Evolutionary conservation across 2,329 filamentous ascomycete genomes (phyloP).

Genomic region (Neopestalotiopsis sp.): DNA sequence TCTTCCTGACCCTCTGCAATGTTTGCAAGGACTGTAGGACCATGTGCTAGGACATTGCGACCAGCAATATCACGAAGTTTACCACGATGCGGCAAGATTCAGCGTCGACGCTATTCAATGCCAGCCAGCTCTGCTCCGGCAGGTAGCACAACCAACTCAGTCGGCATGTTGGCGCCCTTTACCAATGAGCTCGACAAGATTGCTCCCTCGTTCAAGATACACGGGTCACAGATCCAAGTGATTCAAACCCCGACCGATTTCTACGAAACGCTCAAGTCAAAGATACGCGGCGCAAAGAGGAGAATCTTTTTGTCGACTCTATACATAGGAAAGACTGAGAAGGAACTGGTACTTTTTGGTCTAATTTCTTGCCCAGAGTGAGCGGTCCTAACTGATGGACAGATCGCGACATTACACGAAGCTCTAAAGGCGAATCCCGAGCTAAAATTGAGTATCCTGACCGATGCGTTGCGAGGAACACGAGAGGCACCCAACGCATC

Average conservation of each 20-base stretch:
- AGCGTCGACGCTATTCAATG: conserved; percentile 48
- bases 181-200: conserved; percentile 81
- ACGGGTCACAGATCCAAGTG: conserved; percentile 80
- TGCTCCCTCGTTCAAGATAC: conserved; percentile 87
- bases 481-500: conserved; percentile 86
- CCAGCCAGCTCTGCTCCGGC: conserved; percentile 32
- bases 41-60: conserved; percentile 34
- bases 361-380: background rate
- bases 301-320: conserved; percentile 94
- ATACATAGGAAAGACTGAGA: conserved; percentile 93
- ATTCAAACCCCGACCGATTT: conserved; percentile 85
- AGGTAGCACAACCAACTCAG: conserved; percentile 34
- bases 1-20: conserved; percentile 23
- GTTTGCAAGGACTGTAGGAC: conserved; percentile 32
- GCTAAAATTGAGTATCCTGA: conserved; percentile 85
- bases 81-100: conserved; percentile 33
- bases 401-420: conserved; percentile 78
- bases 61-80: conserved; percentile 26
- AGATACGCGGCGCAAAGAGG: conserved; percentile 78
- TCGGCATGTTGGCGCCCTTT: conserved; percentile 57
- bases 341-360: conserved; percentile 69
- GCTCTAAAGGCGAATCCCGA: conserved; percentile 76
- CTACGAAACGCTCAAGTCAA: conserved; percentile 86
- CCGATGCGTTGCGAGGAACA: conserved; percentile 89
- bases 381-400: conserved; percentile 21